phyloP scores from a whole-genome alignment of 805 yeast species.

The Huiozyma naganishii region DNA sequence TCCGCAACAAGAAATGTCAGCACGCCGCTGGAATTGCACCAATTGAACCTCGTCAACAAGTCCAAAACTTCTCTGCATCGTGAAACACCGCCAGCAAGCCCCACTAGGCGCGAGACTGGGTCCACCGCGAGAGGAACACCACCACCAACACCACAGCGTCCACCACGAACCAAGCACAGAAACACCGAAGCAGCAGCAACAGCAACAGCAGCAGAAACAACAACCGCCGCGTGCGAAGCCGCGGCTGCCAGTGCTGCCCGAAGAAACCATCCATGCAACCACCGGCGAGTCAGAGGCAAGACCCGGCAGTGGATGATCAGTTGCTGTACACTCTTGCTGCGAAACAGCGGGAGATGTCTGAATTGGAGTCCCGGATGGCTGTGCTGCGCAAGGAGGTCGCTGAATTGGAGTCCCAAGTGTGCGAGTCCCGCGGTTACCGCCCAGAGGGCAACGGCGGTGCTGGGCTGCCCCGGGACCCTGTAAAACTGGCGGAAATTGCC shows the following conservation, averaged over 20 bases:
- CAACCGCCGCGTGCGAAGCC: not conserved
- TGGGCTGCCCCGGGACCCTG: not conserved
- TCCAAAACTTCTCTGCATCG: not conserved
- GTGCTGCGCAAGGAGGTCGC: constrained; percentile 27
- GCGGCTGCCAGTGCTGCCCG: not conserved
- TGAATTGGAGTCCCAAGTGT: not conserved
- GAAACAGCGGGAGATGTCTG: constrained; percentile 44
- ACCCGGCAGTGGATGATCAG: constrained; percentile 5
- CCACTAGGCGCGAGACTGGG: not conserved
- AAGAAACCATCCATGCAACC: not conserved
- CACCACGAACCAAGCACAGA: constrained; percentile 1
- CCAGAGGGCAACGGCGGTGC: not conserved
- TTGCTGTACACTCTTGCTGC: constrained; percentile 34
- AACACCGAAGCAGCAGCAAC: constrained; percentile 1
- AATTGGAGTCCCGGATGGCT: constrained; percentile 34
- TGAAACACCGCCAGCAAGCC: not conserved
- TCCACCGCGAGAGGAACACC: constrained; percentile 2
- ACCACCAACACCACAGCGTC: not conserved
- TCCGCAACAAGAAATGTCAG: constrained; percentile 7
- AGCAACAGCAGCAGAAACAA: not conserved
- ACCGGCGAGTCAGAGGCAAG: not conserved
- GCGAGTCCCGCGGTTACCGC: not conserved
- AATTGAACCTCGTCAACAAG: constrained; percentile 19
- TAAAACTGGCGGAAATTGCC: not conserved
- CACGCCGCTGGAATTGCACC: constrained; percentile 16